These are phyloP conservation scores for Lichtheimia corymbifera DNA, from an alignment of 371 early-diverging fungal genomes.

Conservation along the genomic window DNA sequence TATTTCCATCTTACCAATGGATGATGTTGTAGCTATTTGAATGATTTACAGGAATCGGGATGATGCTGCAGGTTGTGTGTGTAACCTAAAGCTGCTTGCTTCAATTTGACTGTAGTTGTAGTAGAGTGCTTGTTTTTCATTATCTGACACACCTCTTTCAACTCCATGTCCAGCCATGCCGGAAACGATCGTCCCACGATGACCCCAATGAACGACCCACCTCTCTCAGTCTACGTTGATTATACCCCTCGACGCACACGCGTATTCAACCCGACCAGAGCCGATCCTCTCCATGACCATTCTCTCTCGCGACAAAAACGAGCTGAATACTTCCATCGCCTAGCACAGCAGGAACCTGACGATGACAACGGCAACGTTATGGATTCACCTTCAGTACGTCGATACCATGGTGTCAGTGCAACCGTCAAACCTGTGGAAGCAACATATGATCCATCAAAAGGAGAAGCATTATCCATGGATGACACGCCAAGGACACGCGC, in stretches of 20 bases:
- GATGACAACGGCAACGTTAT: conserved; percentile 22
- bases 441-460: not conserved
- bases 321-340: conserved; percentile 31
- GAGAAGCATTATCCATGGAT: no score
- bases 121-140: no score
- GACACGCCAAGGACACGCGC: not conserved
- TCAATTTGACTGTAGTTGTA: no score
- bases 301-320: conserved; percentile 26
- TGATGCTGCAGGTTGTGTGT: no score
- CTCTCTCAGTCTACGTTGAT: conserved; percentile 40
- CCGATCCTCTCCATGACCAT: conserved; percentile 10
- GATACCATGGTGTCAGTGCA: conserved; percentile 32
- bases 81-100: no score
- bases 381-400: conserved; percentile 45
- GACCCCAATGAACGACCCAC: not conserved
- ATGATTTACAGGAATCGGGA: no score
- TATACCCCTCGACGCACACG: conserved; percentile 40
- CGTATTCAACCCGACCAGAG: not conserved
- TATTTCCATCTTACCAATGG: no score
- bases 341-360: conserved; percentile 19
- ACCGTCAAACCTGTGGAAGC: conserved; percentile 12
- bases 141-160: no score
- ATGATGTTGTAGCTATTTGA: no score
- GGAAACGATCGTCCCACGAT: no score
- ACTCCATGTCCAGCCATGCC: no score